phyloP scores from a whole-genome alignment of 2,329 filamentous ascomycete genomes.

The Orbilia javanica region DNA sequence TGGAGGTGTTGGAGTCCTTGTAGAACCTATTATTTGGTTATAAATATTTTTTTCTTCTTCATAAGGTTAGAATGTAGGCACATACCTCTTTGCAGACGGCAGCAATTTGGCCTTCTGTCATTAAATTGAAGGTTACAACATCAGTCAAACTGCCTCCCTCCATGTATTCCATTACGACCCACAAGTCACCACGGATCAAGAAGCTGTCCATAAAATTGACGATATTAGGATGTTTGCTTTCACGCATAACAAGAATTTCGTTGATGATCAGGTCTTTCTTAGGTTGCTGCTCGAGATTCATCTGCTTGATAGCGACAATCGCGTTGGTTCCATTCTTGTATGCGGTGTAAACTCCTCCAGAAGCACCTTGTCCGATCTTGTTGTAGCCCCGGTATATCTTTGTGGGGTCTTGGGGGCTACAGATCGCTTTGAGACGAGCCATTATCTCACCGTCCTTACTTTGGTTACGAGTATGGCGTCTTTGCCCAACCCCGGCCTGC shows the following conservation, averaged over 20 bases:
- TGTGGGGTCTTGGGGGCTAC: conserved; percentile 87
- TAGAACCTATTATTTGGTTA: conserved; percentile 72
- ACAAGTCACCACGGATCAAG: conserved; percentile 87
- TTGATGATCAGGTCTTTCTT: conserved; percentile 99
- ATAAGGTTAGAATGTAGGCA: conserved; percentile 55
- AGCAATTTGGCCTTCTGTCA: conserved; percentile 97
- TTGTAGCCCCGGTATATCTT: conserved; percentile 86
- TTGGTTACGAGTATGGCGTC: conserved; percentile 81
- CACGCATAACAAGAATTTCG: conserved; percentile 99
- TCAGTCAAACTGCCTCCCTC: conserved; percentile 97
- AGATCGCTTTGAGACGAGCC: conserved; percentile 85
- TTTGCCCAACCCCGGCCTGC: conserved; percentile 70
- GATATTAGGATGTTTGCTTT: conserved; percentile 97
- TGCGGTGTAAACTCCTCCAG: conserved; percentile 93
- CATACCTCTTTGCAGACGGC: conserved; percentile 87
- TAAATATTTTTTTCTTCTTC: neutral
- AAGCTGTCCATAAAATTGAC: conserved; percentile 99
- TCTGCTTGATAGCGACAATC: conserved; percentile 98
- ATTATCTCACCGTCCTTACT: conserved; percentile 86
- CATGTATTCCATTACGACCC: conserved; percentile 99
- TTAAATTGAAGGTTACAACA: conserved; percentile 98
- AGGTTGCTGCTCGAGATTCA: conserved; percentile 98
- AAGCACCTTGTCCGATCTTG: conserved; percentile 98
- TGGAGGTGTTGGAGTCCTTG: conserved; percentile 94
- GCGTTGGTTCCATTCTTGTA: conserved; percentile 86